Conservation (phyloP, 371 early-diverging fungal species). For the Cokeromyces recurvatus region DNA sequence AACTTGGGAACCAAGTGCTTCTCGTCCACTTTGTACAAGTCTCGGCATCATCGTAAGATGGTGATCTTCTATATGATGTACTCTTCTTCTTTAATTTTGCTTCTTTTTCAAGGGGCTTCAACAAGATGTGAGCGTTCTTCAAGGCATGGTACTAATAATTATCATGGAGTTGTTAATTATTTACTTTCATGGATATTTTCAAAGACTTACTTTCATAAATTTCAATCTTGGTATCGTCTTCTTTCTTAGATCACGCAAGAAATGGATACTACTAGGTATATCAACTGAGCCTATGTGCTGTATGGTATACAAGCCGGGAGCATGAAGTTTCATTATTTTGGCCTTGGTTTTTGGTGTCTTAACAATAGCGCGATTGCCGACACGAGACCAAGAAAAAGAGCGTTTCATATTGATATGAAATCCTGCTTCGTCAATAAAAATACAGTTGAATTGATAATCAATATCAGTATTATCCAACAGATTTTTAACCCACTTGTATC, state of each 20-base stretch:
- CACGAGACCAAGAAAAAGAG: too few relatives aligned
- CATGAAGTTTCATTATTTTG: slow-evolving; percentile 2
- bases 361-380: too few relatives aligned
- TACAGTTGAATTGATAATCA: too few relatives aligned
- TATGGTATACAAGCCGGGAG: slow-evolving; percentile 5
- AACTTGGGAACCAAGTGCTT: slow-evolving; percentile 1
- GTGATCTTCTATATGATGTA: too few relatives aligned
- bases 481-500: too few relatives aligned
- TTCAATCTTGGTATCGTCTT: slow-evolving; percentile 2
- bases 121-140: background rate
- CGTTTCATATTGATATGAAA: too few relatives aligned
- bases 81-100: slow-evolving; percentile 1
- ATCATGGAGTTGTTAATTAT: background rate
- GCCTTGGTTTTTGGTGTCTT: too few relatives aligned
- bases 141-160: background rate
- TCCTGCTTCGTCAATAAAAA: too few relatives aligned
- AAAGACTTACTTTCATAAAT: slow-evolving; percentile 6
- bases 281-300: slow-evolving; percentile 1
- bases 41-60: background rate
- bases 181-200: background rate
- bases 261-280: background rate
- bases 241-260: background rate
- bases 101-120: background rate
- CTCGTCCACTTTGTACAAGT: slow-evolving; percentile 1
- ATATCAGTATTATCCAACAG: too few relatives aligned